These are phyloP conservation scores for Immersiella caudata DNA, from an alignment of 495 filamentous ascomycete genomes.

Conservation along the genomic window DNA sequence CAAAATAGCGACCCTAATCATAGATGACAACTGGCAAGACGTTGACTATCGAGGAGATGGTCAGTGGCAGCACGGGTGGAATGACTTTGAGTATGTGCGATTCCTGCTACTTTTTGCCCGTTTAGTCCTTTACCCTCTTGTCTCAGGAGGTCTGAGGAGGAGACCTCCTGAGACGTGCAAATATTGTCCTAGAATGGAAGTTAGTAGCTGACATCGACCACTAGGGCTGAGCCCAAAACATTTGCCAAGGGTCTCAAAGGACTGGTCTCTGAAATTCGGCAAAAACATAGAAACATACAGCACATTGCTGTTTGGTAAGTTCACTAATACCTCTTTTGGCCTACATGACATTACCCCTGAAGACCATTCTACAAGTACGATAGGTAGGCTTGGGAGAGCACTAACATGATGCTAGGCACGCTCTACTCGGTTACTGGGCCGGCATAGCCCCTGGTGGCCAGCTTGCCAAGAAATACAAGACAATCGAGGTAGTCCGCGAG, in stretches of 20 bases:
- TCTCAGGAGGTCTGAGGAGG: too few species aligned
- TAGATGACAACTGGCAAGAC: slow-evolving; percentile 97
- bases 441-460: slow-evolving; percentile 73
- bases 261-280: slow-evolving; percentile 67
- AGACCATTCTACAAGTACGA: too few species aligned
- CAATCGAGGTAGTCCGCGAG: slow-evolving; percentile 60
- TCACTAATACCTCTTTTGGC: too few species aligned
- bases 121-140: too few species aligned
- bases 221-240: slow-evolving; percentile 71
- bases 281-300: slow-evolving; percentile 69
- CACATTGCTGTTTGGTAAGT: slow-evolving; percentile 82
- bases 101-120: too few species aligned
- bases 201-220: too few species aligned
- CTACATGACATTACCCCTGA: background rate
- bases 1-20: slow-evolving; percentile 78
- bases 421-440: slow-evolving; percentile 94
- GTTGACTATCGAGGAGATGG: slow-evolving; percentile 55
- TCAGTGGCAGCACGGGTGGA: slow-evolving; percentile 59
- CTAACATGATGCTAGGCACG: slow-evolving; percentile 52
- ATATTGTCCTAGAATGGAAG: too few species aligned
- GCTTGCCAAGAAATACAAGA: slow-evolving; percentile 78
- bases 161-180: too few species aligned
- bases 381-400: too few species aligned
- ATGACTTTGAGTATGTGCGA: slow-evolving; percentile 85
- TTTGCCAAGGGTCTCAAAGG: slow-evolving; percentile 81